Evolutionary conservation across 768 basidiomycete species (phyloP), one percentile per base, ranked within the genome.

Genomic region (Jaapia argillacea): DNA sequence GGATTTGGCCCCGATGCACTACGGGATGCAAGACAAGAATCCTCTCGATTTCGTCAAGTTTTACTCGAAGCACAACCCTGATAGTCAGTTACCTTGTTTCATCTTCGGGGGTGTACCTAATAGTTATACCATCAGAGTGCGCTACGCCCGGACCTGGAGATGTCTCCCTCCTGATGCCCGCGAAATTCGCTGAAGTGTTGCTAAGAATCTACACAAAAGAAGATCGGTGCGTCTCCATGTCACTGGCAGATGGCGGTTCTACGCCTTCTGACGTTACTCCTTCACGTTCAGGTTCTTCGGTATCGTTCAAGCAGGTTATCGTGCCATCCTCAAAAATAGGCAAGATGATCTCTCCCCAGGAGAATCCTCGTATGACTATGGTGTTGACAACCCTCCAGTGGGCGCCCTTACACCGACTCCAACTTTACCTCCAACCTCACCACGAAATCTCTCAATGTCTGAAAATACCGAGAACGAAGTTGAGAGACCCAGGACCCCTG

Each of bases 191-290:
- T 0, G 88, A 90, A 57, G 65, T 79, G n/a, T 67, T 76, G 31
- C 57, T 88, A 28, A 68, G 83, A 12, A 62, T 88, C 4, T 90
- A 77, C 53, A 81, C 85, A 36, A 78, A 80, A 55, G 74, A 83
- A n/a, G 54, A 47, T 1, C 49, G 51, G 70, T 70, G 49, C 31
- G 67, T 56, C 22, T 2, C 16, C 21, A 22, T 36, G 25, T 21
- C 26, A 36, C 14, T n/a, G n/a, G n/a, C 24, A 5, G 21, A 13
- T 39, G 14, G 21, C 24, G 4, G 23, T 16, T 13, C 5, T 6
- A 28, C 23, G 23, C 2, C 41, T 48, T 5, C 48, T 37, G 37
- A 25, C 45, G 23, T 4, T 10, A 31, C 20, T 13, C 20, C 37
- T 10, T 33, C 13, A 21, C 5, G 7, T 40, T 5, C 39, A 71